Evolutionary conservation across 768 basidiomycete genomes (phyloP), one percentile per base, ranked within the genome.

Genomic region (Kwoniella heveanensis): DNA sequence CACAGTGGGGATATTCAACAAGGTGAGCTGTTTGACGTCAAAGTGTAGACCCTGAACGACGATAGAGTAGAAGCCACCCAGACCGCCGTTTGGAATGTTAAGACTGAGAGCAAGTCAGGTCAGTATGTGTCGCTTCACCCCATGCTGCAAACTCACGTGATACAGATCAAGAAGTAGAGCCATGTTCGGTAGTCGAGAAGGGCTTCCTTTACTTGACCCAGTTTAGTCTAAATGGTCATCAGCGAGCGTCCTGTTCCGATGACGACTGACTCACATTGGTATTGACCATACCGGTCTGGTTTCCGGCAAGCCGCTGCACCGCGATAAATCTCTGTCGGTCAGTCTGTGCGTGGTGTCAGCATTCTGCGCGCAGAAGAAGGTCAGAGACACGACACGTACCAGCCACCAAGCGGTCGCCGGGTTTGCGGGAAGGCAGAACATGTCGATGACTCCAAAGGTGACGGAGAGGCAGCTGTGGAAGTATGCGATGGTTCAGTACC

Each of bases 231-330:
- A 9, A 12, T 13, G 39, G 39, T 17, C 39, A 17, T 44, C 3
- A 44, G 15, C 15, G 32, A 32, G 32, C 5, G 13, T 32, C 32
- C 13, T 32, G 32, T 13, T 32, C 32, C 13, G 5, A 6, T 32
- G 5, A 6, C 32, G 24, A 25, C 22, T 25, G 39, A 55, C 73
- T 72, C 50, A 67, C 67, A 26, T 51, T 60, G 46, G 66, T 64
- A 63, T 74, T 76, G 48, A 67, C 60, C 55, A 74, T 57, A 32
- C 75, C 75, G 13, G 75, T 74, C 7, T 64, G 64, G 52, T 74
- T 74, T 0, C 32, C 50, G 0, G 49, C 57, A 1, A 69, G 60
- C 7, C 75, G 60, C 17, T 51, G 27, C 24, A 60, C 57, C 7
- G 75, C 75, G 29, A 74, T 69, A 26, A 68, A 67, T 15, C 60